Percentiles rank a stretch among this genome's conserved stretches.
These are phyloP conservation scores for Diutina pseudorugosa DNA, from an alignment of 1,139 yeast genomes.

Conservation along the genomic window DNA sequence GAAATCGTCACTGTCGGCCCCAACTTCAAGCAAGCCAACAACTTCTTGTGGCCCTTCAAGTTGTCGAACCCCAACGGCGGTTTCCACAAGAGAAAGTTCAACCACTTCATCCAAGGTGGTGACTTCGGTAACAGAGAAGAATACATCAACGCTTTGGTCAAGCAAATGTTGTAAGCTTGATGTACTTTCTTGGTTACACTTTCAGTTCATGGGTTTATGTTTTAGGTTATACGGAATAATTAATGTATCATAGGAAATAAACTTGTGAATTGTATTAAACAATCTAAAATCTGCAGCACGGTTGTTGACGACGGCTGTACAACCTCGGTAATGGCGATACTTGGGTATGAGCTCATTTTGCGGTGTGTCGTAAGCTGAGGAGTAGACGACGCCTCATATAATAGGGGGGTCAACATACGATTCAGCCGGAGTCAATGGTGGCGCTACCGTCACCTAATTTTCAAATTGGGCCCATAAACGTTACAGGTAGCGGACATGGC, in stretches of 20 bases:
- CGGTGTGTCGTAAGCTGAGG: too few species aligned
- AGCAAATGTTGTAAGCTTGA: slow-evolving; percentile 75
- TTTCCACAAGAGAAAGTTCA: slow-evolving; percentile 99
- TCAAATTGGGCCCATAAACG: too few species aligned
- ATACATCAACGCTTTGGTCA: slow-evolving; percentile 94
- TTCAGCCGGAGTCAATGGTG: too few species aligned
- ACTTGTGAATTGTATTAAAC: slow-evolving; percentile 26
- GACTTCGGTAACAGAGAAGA: slow-evolving; percentile 99
- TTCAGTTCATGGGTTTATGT: slow-evolving; percentile 1
- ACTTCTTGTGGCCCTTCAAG: slow-evolving; percentile 99
- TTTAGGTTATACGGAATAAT: slow-evolving; percentile 2
- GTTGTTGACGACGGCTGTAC: too few species aligned
- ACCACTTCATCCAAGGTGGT: slow-evolving; percentile 99
- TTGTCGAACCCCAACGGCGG: slow-evolving; percentile 99
- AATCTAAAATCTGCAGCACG: too few species aligned
- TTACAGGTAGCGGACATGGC: too few species aligned
- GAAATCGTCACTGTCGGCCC: slow-evolving; percentile 99
- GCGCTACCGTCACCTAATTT: too few species aligned
- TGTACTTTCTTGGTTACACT: neutral
- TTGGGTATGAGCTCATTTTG: too few species aligned
- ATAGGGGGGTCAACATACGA: too few species aligned
- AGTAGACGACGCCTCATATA: too few species aligned
- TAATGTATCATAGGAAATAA: slow-evolving; percentile 40
- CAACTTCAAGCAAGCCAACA: slow-evolving; percentile 99
- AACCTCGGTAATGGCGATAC: too few species aligned